A percentile compares a stretch with the other conserved stretches of the same genome.
Conservation (phyloP, 345 rosid species). For the Psidium guajava region DNA sequence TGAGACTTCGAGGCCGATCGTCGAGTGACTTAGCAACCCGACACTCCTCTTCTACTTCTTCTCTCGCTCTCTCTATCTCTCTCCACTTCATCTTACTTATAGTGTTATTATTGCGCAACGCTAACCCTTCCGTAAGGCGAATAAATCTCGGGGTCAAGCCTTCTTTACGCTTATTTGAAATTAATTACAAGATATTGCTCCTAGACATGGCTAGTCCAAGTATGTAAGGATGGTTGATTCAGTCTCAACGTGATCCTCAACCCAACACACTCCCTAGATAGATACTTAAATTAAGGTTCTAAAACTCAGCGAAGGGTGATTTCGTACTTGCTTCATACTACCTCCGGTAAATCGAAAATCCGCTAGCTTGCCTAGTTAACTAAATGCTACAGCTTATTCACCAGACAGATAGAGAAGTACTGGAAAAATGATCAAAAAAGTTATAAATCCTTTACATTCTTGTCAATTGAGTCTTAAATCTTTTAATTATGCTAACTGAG, state of each 20-base stretch:
- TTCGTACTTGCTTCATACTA: not conserved
- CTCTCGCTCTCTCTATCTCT: too few relatives aligned
- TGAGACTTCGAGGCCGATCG: too few relatives aligned
- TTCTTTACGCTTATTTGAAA: not conserved
- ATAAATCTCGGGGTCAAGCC: not conserved
- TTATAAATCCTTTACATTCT: too few relatives aligned
- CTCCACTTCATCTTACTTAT: too few relatives aligned
- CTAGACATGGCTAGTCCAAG: not conserved
- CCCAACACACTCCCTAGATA: not conserved
- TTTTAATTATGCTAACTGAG: too few relatives aligned
- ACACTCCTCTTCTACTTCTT: too few relatives aligned
- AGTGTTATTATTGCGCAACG: rapidly evolving
- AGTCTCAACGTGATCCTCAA: not conserved
- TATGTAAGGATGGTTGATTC: not conserved
- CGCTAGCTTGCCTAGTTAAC: not conserved
- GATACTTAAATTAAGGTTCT: too few relatives aligned
- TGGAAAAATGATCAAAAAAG: too few relatives aligned
- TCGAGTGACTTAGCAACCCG: too few relatives aligned
- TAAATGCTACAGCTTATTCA: not conserved
- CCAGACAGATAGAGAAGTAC: not conserved
- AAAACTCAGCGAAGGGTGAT: not conserved
- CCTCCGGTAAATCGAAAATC: not conserved
- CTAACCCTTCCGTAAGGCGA: not conserved
- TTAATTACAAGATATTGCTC: not conserved
- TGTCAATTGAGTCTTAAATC: too few relatives aligned